These are phyloP conservation scores for Schizopora paradoxa DNA, from an alignment of 1,284 basidiomycete genomes.

Conservation along the genomic window DNA sequence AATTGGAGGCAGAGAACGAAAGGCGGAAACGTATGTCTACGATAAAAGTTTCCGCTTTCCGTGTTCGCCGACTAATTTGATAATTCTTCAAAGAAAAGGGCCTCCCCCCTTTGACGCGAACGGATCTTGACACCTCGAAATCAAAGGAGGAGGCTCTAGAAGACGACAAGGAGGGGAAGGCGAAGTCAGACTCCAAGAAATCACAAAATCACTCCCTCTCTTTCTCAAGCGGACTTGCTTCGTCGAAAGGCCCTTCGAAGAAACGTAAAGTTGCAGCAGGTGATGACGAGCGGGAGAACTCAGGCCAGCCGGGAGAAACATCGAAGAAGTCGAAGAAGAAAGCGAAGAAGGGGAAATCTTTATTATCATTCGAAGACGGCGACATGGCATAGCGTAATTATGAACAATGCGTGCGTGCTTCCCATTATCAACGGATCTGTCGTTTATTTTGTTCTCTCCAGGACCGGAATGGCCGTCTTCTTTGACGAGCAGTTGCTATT, in stretches of 20 bases:
- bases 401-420: no score
- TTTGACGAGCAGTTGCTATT: no score
- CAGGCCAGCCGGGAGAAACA: constrained; percentile 15
- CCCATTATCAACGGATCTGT: no score
- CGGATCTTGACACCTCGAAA: constrained; percentile 13
- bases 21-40: constrained; percentile 65
- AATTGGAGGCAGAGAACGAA: constrained; percentile 71
- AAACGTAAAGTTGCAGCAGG: constrained; percentile 38
- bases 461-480: no score
- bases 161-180: constrained; percentile 5
- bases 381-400: no score
- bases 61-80: constrained; percentile 1
- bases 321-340: constrained; percentile 27
- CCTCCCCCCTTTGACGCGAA: constrained; percentile 36
- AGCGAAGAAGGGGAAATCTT: constrained; percentile 39
- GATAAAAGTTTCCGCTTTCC: constrained; percentile 1
- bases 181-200: constrained; percentile 14
- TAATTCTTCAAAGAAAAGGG: constrained; percentile 40
- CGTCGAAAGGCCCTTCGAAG: constrained; percentile 22
- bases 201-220: constrained; percentile 38
- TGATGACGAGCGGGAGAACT: constrained; percentile 23
- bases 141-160: constrained; percentile 17
- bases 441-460: no score
- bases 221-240: constrained; percentile 27
- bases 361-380: constrained; percentile 58